Base-by-base conservation (phyloP, 2,329 filamentous ascomycete genomes). In the Shiraia bambusicola region DNA sequence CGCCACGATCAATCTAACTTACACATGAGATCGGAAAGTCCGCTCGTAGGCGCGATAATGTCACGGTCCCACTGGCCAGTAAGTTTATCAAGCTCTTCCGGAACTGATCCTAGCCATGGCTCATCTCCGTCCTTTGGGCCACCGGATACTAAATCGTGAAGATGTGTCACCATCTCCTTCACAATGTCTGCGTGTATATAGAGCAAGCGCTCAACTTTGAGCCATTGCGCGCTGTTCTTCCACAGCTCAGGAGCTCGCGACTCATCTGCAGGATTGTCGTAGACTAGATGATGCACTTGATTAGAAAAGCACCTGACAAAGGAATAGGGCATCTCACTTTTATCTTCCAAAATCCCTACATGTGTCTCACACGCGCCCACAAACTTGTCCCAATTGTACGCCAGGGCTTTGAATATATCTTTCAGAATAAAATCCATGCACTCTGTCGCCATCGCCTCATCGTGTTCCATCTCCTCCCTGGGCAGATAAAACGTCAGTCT, bases 221-320 rank as follows among this genome's bases (percentile, higher is more conserved):
- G 63, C 76, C 76, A 79, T 8, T 71, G 51, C 12, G 68, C 71
- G 16, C 72, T 73, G 49, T 78, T 77, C 10, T 64, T 67, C 74
- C 76, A 79, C 6, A 79, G 61, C 44, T 78, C 75, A 2, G 74
- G 74, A 0, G 76, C 76, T 2, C 76, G 67, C 8, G 69, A 73
- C 47, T 78, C 76, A 37, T 79, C 76, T 3, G 76, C 75, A 0
- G 76, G 76, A 25, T 74, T 73, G 24, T 78, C 77, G 42, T 77
- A 79, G 37, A 79, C 73, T 53, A 29, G 45, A 72, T 74, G 52
- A 75, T 73, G 52, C 75, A 72, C 8, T 39, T 49, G 16, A 25
- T 17, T 27, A 4, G 17, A 3, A 27, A 12, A 17, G 10, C 36
- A 35, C 12, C 9, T 10, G 19, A n/a, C n/a, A 22, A 13, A 10